These are phyloP conservation scores for Fistulinella cinereoalba DNA, from an alignment of 1,284 basidiomycete genomes.

Conservation along the genomic window DNA sequence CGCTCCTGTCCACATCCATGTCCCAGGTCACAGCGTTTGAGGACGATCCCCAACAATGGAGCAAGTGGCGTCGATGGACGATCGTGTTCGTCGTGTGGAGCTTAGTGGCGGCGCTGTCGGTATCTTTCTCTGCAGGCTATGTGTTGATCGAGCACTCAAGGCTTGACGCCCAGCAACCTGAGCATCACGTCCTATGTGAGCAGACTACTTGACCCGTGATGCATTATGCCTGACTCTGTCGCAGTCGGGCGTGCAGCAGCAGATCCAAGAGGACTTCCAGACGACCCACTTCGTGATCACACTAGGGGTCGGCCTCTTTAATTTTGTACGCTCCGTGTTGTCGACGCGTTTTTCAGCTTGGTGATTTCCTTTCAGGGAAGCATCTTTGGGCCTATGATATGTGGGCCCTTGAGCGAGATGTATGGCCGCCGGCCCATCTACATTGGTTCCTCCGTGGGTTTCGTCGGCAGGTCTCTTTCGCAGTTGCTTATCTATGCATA, in stretches of 20 bases:
- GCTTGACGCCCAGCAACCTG: constrained; percentile 18
- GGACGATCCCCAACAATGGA: constrained; percentile 28
- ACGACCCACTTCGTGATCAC: constrained; percentile 18
- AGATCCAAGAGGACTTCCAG: constrained; percentile 25
- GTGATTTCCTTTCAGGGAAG: constrained; percentile 15
- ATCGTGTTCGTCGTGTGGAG: constrained; percentile 27
- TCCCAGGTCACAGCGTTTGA: constrained; percentile 15
- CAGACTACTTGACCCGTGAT: background rate
- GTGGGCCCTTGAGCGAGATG: constrained; percentile 26
- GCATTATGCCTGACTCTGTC: background rate
- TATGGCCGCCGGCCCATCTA: constrained; percentile 26
- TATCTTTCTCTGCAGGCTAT: constrained; percentile 1
- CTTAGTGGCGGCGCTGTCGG: constrained; percentile 26
- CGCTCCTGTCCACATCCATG: constrained; percentile 14
- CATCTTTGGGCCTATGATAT: constrained; percentile 28
- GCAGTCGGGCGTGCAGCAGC: constrained; percentile 28
- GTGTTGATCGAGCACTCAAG: constrained; percentile 6
- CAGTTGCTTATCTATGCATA: background rate
- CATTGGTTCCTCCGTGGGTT: constrained; percentile 22
- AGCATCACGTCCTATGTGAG: constrained; percentile 26
- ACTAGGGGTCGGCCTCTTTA: constrained; percentile 26
- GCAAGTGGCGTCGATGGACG: constrained; percentile 24
- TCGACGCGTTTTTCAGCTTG: background rate
- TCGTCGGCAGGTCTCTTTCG: constrained; percentile 11
- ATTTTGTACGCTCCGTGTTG: constrained; percentile 18